phyloP scores from a whole-genome alignment of 2,329 filamentous ascomycete genomes.

The Stachybotrys echinatus region DNA sequence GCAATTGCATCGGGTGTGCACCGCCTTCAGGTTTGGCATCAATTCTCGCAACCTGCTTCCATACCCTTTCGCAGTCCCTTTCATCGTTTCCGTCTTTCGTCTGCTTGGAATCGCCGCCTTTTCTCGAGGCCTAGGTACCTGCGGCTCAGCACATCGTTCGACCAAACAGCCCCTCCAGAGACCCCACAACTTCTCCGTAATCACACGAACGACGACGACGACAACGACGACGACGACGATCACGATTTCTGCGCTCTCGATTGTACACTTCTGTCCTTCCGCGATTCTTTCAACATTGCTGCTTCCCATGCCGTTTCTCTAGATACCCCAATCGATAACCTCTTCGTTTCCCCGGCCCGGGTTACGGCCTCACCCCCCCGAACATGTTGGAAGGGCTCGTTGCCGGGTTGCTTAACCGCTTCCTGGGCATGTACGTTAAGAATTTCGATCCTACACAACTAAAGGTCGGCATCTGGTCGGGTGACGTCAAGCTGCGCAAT shows the following conservation, averaged over 20 bases:
- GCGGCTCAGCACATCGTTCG: too few relatives aligned
- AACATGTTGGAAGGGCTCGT: slow-evolving; percentile 96
- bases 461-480: slow-evolving; percentile 98
- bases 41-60: neutral
- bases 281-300: too few relatives aligned
- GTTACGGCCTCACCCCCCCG: slow-evolving; percentile 58
- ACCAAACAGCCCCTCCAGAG: too few relatives aligned
- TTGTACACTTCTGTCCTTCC: neutral
- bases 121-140: too few relatives aligned
- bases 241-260: neutral
- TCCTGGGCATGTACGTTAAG: slow-evolving; percentile 99
- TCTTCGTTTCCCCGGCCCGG: slow-evolving; percentile 54
- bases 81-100: neutral
- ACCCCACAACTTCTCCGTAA: too few relatives aligned
- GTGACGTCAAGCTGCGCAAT: slow-evolving; percentile 91
- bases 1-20: too few relatives aligned
- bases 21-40: too few relatives aligned
- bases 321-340: slow-evolving; percentile 5
- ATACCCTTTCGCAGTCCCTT: neutral
- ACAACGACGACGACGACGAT: neutral
- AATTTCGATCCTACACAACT: slow-evolving; percentile 98
- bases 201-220: too few relatives aligned
- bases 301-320: neutral
- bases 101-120: too few relatives aligned
- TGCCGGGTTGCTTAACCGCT: slow-evolving; percentile 95